Conservation (phyloP, 2,329 filamentous ascomycete genomes). For the Byssoonygena ceratinophila region DNA sequence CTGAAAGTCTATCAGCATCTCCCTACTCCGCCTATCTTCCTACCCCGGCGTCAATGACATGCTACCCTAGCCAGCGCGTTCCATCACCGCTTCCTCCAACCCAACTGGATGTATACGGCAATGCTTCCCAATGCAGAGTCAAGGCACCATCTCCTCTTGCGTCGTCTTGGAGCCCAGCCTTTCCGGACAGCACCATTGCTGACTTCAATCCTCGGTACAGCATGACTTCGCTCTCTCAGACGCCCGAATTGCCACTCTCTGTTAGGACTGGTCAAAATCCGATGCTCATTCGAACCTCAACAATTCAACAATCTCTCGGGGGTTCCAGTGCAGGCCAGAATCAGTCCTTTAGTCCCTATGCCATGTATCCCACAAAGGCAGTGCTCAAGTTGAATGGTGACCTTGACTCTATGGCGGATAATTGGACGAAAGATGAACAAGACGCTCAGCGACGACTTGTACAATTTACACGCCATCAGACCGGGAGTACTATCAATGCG, state of each 20-base stretch:
- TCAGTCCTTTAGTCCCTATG: conserved; percentile 62
- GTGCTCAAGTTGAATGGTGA: conserved; percentile 76
- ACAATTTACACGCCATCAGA: conserved; percentile 73
- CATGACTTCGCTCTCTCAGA: conserved; percentile 28
- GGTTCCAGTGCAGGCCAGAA: conserved; percentile 38
- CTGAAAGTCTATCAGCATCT: conserved; percentile 37
- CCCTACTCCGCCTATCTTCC: conserved; percentile 43
- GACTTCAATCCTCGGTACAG: conserved; percentile 37
- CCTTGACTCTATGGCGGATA: conserved; percentile 68
- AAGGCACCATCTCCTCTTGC: conserved; percentile 42
- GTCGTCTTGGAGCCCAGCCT: conserved; percentile 40
- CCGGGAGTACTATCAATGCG: conserved; percentile 68
- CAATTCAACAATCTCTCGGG: conserved; percentile 42
- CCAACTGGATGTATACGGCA: conserved; percentile 35
- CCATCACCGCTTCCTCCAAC: conserved; percentile 34
- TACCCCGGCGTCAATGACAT: conserved; percentile 36
- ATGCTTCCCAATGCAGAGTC: conserved; percentile 34
- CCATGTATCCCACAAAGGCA: conserved; percentile 74
- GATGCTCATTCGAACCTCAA: conserved; percentile 57
- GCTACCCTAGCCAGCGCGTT: conserved; percentile 31
- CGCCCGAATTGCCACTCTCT: conserved; percentile 39
- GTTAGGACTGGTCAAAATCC: conserved; percentile 40
- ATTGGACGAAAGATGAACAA: conserved; percentile 75
- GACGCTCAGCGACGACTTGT: conserved; percentile 72
- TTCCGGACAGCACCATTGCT: conserved; percentile 37